Base-by-base conservation (phyloP, 2,329 filamentous ascomycete species). In the Onygenales sp. region DNA sequence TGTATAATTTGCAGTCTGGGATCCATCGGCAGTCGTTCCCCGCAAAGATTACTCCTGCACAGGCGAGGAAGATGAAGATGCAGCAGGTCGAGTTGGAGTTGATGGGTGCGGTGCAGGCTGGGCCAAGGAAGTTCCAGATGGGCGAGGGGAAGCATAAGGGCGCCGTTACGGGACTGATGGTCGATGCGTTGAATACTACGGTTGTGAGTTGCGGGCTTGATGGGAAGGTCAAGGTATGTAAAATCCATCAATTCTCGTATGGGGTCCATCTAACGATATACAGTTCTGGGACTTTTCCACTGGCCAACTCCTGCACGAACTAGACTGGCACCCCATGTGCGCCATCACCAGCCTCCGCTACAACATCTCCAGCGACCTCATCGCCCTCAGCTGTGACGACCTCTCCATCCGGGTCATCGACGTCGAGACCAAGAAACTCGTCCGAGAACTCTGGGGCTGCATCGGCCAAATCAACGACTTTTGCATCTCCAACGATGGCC, bases 1-100 rank as follows among this genome's bases (percentile, higher is more conserved):
- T 95, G 86, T 97, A 87, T 79, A 98, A 98, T 67, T 75, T 98
- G 55, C 93, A 98, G 68, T 97, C 93, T 44, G 93, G 93, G 44
- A 76, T 85, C 17, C 89, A 94, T 69, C 84, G 92, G 54, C 89
- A 94, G 64, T 83, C 86, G 14, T 98, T 95, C 68, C 93, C 93
- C 0, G 84, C 89, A 7, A 81, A 80, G 44, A 70, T 94, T 45
- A 91, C 86, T 1, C 86, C 86, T 1, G 82, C 83, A 0, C 89
- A 95, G 70, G 86, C 87, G 2, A 84, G 86, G 60, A 86, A 88
- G 65, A 68, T 91, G 48, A 87, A 85, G 65, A 72, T 85, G 60
- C 80, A 83, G 61, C 82, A 84, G 46, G 46, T 39, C 27, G 46
- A 39, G 7, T 71, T 79, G 58, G 79, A 62, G 75, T n/a, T 38